Evolutionary conservation across 2,329 filamentous ascomycete species (phyloP).

Genomic region (Pseudohalonectria lignicola): DNA sequence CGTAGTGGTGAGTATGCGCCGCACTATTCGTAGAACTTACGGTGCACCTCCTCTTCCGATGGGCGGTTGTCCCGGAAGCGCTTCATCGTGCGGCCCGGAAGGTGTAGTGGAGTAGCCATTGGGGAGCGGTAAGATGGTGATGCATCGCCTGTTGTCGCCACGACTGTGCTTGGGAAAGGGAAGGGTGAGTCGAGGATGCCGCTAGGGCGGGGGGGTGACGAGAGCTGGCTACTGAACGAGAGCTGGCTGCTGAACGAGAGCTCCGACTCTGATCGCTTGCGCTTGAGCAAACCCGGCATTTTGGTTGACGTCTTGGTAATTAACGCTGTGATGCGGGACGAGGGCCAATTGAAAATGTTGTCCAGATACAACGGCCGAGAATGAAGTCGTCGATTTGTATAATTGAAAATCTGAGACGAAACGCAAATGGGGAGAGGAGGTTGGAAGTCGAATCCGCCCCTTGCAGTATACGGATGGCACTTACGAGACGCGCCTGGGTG

Average conservation of each 20-base stretch:
- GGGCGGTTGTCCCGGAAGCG: constrained; percentile 48
- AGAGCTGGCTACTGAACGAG: too few relatives aligned
- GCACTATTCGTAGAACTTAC: constrained; percentile 25
- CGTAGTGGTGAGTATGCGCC: constrained; percentile 1
- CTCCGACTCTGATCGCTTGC: constrained; percentile 52
- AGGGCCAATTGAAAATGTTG: too few relatives aligned
- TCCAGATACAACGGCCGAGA: too few relatives aligned
- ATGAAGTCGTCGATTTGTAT: too few relatives aligned
- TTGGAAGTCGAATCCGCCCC: too few relatives aligned
- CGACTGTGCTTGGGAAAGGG: constrained; percentile 19
- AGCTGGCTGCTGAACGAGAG: constrained; percentile 33
- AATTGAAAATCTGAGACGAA: too few relatives aligned
- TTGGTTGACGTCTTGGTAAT: not conserved
- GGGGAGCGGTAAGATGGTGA: too few relatives aligned
- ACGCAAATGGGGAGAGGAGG: too few relatives aligned
- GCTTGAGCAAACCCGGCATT: constrained; percentile 43
- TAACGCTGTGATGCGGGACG: too few relatives aligned
- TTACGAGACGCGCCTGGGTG: too few relatives aligned
- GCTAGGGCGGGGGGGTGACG: constrained; percentile 24
- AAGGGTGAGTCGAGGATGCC: constrained; percentile 11
- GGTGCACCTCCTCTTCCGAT: constrained; percentile 41
- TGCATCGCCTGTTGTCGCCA: too few relatives aligned
- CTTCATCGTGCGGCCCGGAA: constrained; percentile 49
- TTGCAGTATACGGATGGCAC: too few relatives aligned
- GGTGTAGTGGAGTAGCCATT: constrained; percentile 32